A percentile compares a stretch with the other conserved stretches of the same genome.
Conservation (phyloP, 805 yeast species). For the Candida montana region DNA sequence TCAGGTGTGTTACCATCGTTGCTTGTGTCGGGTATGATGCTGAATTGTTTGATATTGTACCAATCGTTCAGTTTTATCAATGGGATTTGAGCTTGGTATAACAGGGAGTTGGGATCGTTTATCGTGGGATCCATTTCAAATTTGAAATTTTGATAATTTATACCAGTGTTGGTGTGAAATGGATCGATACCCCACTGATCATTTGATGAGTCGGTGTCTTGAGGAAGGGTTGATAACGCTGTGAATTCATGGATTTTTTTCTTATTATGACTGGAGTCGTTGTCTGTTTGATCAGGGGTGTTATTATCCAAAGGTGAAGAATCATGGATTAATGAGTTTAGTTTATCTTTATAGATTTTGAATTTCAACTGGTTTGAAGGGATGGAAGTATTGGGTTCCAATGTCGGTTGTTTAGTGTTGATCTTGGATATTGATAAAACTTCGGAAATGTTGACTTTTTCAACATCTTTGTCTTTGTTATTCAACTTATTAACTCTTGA, state of each 20-base stretch:
- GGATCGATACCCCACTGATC: not conserved
- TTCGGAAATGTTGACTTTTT: too few species aligned
- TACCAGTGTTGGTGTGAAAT: not conserved
- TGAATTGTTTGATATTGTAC: constrained; percentile 17
- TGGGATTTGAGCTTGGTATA: constrained; percentile 15
- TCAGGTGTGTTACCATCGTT: too few species aligned
- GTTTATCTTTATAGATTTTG: constrained; percentile 1
- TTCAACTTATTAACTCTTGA: not conserved
- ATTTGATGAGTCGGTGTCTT: not conserved
- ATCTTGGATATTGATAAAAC: not conserved
- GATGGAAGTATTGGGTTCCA: too few species aligned
- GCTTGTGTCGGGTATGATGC: not conserved
- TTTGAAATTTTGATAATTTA: constrained; percentile 1
- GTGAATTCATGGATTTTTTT: not conserved
- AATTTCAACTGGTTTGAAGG: not conserved
- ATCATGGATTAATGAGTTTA: constrained; percentile 1
- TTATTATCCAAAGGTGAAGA: too few species aligned
- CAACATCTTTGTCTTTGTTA: too few species aligned
- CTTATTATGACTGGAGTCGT: not conserved
- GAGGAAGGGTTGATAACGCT: not conserved
- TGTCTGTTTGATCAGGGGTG: too few species aligned
- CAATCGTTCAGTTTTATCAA: constrained; percentile 18
- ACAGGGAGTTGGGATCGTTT: constrained; percentile 2
- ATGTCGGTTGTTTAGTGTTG: too few species aligned
- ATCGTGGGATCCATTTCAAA: constrained; percentile 2